Percentiles rank a stretch among this genome's conserved stretches.
Evolutionary conservation across 495 filamentous ascomycete genomes (phyloP).

Genomic region (Podospora pseudoanserina): DNA sequence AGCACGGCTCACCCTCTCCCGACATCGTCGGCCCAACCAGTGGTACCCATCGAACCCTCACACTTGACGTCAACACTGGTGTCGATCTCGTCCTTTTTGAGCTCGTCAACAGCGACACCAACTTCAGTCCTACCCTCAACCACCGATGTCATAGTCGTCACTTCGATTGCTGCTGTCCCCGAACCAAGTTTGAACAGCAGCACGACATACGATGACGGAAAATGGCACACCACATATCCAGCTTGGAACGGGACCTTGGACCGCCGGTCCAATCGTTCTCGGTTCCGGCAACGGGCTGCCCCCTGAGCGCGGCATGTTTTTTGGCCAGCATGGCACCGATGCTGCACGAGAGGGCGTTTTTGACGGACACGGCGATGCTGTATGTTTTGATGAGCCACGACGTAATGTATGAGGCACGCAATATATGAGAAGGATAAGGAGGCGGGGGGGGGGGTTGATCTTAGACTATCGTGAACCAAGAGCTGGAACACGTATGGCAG

Average conservation of each 20-base stretch:
- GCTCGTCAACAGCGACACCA: not conserved
- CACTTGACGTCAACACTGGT: not conserved
- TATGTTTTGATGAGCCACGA: not conserved
- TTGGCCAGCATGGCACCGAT: not conserved
- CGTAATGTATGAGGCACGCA: too few relatives aligned
- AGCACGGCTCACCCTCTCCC: constrained; percentile 8
- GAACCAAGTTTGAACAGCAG: constrained; percentile 14
- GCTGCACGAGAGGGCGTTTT: not conserved
- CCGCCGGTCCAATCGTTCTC: constrained; percentile 16
- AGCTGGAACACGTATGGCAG: constrained; percentile 26
- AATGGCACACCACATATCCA: constrained; percentile 41
- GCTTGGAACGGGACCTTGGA: constrained; percentile 37
- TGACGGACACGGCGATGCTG: not conserved
- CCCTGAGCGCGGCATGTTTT: not conserved
- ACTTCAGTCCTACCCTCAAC: not conserved
- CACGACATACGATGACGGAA: constrained; percentile 31
- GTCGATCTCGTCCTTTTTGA: not conserved
- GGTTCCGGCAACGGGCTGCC: not conserved
- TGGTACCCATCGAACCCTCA: not conserved
- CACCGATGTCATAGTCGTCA: not conserved
- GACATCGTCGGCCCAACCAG: constrained; percentile 2
- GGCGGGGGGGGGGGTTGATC: not conserved
- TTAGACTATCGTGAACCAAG: constrained; percentile 26
- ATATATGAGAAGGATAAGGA: too few relatives aligned
- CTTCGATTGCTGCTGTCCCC: constrained; percentile 5